Base-by-base conservation (phyloP, 2,329 filamentous ascomycete genomes). In the Fusarium nurragi region DNA sequence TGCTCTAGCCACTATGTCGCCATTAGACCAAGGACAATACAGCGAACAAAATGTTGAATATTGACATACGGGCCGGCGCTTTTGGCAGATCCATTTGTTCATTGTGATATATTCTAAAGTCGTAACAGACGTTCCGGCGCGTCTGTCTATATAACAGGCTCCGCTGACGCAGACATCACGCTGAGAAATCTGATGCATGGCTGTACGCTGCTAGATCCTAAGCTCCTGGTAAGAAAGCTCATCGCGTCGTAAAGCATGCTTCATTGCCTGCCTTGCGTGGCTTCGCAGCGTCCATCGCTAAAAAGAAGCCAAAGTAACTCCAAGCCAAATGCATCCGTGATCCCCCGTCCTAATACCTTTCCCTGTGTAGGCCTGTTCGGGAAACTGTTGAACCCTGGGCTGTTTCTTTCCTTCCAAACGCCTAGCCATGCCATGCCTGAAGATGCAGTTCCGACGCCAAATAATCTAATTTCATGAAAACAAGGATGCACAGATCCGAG, bases 371-470 rank as follows among this genome's bases (percentile, higher is more conserved):
- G 45, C 63, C 34, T 64, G 36, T 64, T 45, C 38, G 38, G 43
- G 40, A 50, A 40, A 44, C 64, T 57, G 39, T 36, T 56, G 60
- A 48, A 52, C 55, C 63, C 47, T 52, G 46, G 37, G 50, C 37
- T 41, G 28, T 67, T 44, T 56, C 51, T 64, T 65, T 67, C 54
- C 68, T 62, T 66, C 59, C 56, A 65, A 66, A 75, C 74, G 75
- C 75, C 73, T 38, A 65, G 54, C 71, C 69, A 72, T 74, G 72
- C 69, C 48, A 67, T 75, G 61, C 67, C 14, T 34, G 37, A 40
- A 34, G 30, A 70, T 75, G 72, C 67, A 71, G 64, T 65, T 36
- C 49, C 54, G 49, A 66, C 54, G 49, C 60, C 61, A 64, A 69
- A 57, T 23, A 44, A 54, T 55, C 58, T 48, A 64, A 49, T 25